Evolutionary conservation across 2,329 filamentous ascomycete genomes (phyloP), one percentile per base, ranked within the genome.

Genomic region (Diaporthe sp.): DNA sequence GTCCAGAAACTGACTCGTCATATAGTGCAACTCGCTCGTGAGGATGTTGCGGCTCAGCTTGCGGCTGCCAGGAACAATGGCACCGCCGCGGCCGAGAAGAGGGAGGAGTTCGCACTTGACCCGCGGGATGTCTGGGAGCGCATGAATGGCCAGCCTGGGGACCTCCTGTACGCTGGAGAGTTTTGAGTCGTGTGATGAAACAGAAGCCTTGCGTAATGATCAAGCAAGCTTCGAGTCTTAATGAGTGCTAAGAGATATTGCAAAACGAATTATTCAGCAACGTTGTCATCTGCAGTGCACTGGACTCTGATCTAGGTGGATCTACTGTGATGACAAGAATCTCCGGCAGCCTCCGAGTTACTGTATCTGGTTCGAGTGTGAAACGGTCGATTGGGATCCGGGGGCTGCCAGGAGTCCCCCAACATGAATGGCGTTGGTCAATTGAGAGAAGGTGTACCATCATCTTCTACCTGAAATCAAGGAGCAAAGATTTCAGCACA

Each of bases 111-210:
- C 4, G 81, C 84, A 9, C 74, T 84, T n/a, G 81, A 85, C 28
- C 82, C 83, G 9, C 83, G 87, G 2, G 79, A 82, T 0, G 42
- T 89, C n/a, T 89, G 88, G 88, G 81, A 86, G 13, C 74, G 77
- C 3, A 85, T 88, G 81, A 89, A 89, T 73, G 86, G 84, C 6
- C 75, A 83, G 42, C 82, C 81, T 0, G 82, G 80, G 0, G 87
- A 88, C n/a, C 72, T 88, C 4, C 81, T 89, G 0, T 86, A 88
- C 55, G 87, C 87, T 1, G 87, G 87, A 2, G 81, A 86, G 20
- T 88, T 70, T 84, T 76, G 82, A 76, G 10, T 1, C 13, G 10
- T 37, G 4, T 8, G 12, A n/a, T 6, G 25, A 37, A 25, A 15
- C 1, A 42, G 68, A 25, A 31, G 25, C 28, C n/a, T 22, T 34